phyloP scores from a whole-genome alignment of 2,329 filamentous ascomycete genomes.

The Pseudomassariella vexata region DNA sequence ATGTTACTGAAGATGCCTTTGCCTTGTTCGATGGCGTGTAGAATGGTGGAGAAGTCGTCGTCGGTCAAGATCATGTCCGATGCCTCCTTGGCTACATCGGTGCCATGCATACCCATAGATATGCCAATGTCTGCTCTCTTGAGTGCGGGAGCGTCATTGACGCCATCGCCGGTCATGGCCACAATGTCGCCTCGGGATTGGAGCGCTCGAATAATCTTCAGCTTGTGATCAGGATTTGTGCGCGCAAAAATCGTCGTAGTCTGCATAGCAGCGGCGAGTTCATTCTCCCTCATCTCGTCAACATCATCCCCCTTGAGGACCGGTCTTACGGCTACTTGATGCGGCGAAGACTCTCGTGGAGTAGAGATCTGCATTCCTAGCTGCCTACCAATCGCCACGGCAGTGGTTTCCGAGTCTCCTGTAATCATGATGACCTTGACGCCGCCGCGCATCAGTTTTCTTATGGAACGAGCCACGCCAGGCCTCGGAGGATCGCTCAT shows the following conservation, averaged over 20 bases:
- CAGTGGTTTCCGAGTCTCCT: slow-evolving; percentile 91
- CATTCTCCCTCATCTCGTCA: slow-evolving; percentile 83
- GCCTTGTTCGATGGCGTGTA: slow-evolving; percentile 94
- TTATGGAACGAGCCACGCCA: slow-evolving; percentile 83
- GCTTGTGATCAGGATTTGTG: slow-evolving; percentile 94
- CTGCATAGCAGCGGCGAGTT: slow-evolving; percentile 77
- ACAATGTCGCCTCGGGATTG: slow-evolving; percentile 94
- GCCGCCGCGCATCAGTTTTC: slow-evolving; percentile 84
- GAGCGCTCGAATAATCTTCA: slow-evolving; percentile 90
- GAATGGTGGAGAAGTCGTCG: slow-evolving; percentile 85
- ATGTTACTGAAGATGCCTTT: slow-evolving; percentile 99
- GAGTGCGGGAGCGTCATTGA: slow-evolving; percentile 93
- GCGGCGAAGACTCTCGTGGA: slow-evolving; percentile 43
- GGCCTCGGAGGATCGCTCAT: slow-evolving; percentile 96
- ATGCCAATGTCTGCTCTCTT: slow-evolving; percentile 98
- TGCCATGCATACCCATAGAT: slow-evolving; percentile 90
- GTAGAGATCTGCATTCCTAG: slow-evolving; percentile 81
- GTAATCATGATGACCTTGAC: slow-evolving; percentile 99
- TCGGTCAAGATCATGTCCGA: slow-evolving; percentile 91
- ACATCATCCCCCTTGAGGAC: slow-evolving; percentile 87
- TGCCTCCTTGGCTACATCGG: slow-evolving; percentile 94
- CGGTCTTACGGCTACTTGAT: slow-evolving; percentile 56
- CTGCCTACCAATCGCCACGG: slow-evolving; percentile 86
- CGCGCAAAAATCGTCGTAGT: slow-evolving; percentile 92
- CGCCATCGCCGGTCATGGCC: slow-evolving; percentile 97